Evolutionary conservation across 2,329 filamentous ascomycete genomes (phyloP).

Genomic region (Aspergillus aculeatinus): DNA sequence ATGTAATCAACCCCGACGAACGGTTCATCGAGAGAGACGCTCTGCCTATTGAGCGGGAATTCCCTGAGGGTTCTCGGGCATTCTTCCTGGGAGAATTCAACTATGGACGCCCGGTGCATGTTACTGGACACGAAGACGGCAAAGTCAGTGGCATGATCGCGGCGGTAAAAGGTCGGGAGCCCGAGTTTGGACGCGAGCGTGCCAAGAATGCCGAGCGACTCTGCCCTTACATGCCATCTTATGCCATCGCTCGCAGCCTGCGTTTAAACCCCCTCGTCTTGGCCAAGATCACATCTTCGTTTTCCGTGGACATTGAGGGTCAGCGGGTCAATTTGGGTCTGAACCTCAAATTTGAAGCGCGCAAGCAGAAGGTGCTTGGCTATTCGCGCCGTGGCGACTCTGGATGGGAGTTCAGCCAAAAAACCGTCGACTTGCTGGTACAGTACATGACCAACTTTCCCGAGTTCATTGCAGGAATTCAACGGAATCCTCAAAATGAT

Average conservation of each 20-base stretch:
- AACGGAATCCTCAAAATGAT: slow-evolving; percentile 79
- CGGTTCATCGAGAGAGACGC: slow-evolving; percentile 89
- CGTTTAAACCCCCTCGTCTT: slow-evolving; percentile 81
- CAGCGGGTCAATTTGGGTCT: slow-evolving; percentile 85
- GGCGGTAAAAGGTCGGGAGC: slow-evolving; percentile 68
- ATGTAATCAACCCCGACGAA: slow-evolving; percentile 85
- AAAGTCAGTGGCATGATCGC: slow-evolving; percentile 80
- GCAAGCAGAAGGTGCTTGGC: slow-evolving; percentile 91
- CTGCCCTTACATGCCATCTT: slow-evolving; percentile 81
- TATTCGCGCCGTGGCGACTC: slow-evolving; percentile 83
- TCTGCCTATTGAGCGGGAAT: slow-evolving; percentile 87
- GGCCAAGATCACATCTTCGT: slow-evolving; percentile 94
- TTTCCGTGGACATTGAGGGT: slow-evolving; percentile 78
- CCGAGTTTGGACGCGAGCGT: slow-evolving; percentile 75
- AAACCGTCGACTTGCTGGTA: slow-evolving; percentile 75
- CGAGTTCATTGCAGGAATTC: slow-evolving; percentile 88
- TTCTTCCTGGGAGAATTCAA: slow-evolving; percentile 95
- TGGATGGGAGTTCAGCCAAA: slow-evolving; percentile 93
- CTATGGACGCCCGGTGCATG: slow-evolving; percentile 85
- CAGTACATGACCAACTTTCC: slow-evolving; percentile 94
- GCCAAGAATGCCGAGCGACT: slow-evolving; percentile 67
- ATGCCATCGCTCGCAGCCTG: slow-evolving; percentile 79
- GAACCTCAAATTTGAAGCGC: slow-evolving; percentile 95
- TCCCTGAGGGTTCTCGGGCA: slow-evolving; percentile 74
- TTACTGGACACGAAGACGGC: slow-evolving; percentile 70